Conservation (phyloP, 768 basidiomycete species). For the Tulasnella sp. region DNA sequence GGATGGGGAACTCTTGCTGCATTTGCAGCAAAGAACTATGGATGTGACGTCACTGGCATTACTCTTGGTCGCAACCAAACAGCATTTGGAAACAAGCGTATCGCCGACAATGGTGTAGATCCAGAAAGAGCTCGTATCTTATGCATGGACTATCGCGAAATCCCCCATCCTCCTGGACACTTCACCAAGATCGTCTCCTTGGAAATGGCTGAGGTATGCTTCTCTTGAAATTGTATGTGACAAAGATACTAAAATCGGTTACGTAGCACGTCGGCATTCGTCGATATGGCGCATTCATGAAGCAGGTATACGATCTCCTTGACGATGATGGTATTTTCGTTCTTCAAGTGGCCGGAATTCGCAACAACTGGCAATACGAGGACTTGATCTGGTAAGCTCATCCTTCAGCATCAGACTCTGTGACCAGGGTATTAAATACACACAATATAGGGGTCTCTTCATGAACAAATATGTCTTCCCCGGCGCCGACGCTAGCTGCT, state of each 20-base stretch:
- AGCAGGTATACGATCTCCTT: constrained; percentile 83
- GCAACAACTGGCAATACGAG: constrained; percentile 96
- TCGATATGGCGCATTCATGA: constrained; percentile 77
- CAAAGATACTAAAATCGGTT: not conserved
- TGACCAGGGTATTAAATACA: not conserved
- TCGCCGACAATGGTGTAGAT: constrained; percentile 61
- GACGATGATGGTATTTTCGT: constrained; percentile 92
- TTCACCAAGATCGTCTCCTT: constrained; percentile 92
- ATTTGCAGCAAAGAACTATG: constrained; percentile 94
- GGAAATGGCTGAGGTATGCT: constrained; percentile 86
- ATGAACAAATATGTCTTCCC: constrained; percentile 99
- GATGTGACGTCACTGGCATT: constrained; percentile 90
- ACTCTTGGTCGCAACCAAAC: constrained; percentile 87
- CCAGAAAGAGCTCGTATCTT: constrained; percentile 73
- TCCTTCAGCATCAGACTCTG: not conserved
- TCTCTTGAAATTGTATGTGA: not conserved
- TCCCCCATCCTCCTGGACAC: constrained; percentile 44
- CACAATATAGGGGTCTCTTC: constrained; percentile 60
- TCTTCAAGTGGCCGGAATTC: constrained; percentile 92
- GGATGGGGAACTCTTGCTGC: constrained; percentile 96
- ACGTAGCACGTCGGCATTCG: constrained; percentile 84
- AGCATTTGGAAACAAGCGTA: constrained; percentile 80
- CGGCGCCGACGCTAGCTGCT: constrained; percentile 91
- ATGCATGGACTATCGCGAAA: constrained; percentile 86
- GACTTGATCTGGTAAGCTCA: constrained; percentile 74